phyloP scores from a whole-genome alignment of 2,329 filamentous ascomycete genomes.

The Diaporthe vaccinii region DNA sequence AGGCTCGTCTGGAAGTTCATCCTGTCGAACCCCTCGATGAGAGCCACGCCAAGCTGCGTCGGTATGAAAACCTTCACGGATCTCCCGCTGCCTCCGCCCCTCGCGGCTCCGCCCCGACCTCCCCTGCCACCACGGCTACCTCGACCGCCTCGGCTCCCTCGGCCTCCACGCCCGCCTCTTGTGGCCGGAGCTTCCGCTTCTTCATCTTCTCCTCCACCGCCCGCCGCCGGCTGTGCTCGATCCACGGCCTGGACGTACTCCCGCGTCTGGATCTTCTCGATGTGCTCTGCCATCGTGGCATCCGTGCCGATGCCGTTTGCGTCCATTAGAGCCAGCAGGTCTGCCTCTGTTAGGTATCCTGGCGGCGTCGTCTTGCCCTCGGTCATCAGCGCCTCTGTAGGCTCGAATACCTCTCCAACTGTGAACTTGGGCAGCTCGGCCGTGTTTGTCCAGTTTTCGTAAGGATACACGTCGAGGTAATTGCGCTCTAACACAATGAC shows the following conservation, averaged over 20 bases:
- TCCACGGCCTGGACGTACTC: constrained; percentile 82
- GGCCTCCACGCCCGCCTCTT: constrained; percentile 59
- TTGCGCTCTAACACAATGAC: constrained; percentile 89
- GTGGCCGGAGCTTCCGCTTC: constrained; percentile 55
- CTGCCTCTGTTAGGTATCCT: constrained; percentile 91
- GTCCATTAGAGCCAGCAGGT: constrained; percentile 97
- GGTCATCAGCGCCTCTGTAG: constrained; percentile 87
- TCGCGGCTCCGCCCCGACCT: constrained; percentile 58
- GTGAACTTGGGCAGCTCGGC: constrained; percentile 84
- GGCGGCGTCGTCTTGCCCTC: constrained; percentile 93
- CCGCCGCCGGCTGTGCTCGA: constrained; percentile 52
- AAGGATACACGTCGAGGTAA: constrained; percentile 94
- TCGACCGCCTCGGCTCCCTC: constrained; percentile 64
- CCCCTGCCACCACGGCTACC: constrained; percentile 58
- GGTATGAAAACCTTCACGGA: constrained; percentile 90
- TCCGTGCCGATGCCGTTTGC: constrained; percentile 98
- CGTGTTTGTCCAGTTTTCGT: constrained; percentile 95
- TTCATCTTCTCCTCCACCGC: constrained; percentile 55
- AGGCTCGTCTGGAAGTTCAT: constrained; percentile 94
- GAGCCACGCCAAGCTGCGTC: constrained; percentile 88
- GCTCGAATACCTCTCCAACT: constrained; percentile 85
- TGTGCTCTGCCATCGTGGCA: constrained; percentile 99
- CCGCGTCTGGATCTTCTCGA: constrained; percentile 92
- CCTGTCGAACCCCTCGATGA: constrained; percentile 94
- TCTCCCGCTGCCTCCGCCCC: constrained; percentile 60